Evolutionary conservation across 2,329 filamentous ascomycete genomes (phyloP).

Genomic region (Cladosporium sp.): DNA sequence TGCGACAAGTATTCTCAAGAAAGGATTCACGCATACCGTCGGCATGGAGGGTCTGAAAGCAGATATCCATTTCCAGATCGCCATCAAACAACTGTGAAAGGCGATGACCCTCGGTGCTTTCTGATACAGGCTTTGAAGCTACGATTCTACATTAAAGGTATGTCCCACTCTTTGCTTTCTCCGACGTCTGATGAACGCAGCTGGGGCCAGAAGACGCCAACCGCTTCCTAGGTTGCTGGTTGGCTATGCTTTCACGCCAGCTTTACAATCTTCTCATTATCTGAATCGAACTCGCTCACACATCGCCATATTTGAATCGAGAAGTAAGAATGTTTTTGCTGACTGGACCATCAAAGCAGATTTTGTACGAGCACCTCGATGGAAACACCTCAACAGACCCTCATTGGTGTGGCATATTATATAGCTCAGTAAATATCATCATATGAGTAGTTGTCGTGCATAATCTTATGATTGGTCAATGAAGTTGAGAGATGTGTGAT

Average conservation of each 20-base stretch:
- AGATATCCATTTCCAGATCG: conserved; percentile 30
- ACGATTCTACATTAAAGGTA: too few species aligned
- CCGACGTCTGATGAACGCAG: conserved; percentile 31
- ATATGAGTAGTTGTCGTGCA: too few species aligned
- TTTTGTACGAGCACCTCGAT: not conserved
- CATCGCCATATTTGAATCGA: not conserved
- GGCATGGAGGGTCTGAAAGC: conserved; percentile 28
- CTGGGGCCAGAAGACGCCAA: conserved; percentile 39
- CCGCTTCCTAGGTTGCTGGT: conserved; percentile 29
- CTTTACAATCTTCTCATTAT: conserved; percentile 36
- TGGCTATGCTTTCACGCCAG: conserved; percentile 38
- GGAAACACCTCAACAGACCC: not conserved
- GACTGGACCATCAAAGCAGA: not conserved
- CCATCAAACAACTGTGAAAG: conserved; percentile 20
- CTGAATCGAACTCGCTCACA: not conserved
- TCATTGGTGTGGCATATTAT: too few species aligned
- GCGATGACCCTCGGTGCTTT: too few species aligned
- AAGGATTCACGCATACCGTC: conserved; percentile 28
- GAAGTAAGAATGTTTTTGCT: not conserved
- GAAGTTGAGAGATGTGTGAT: too few species aligned
- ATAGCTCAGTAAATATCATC: too few species aligned
- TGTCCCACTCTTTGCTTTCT: too few species aligned
- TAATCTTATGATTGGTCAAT: too few species aligned
- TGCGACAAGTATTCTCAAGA: conserved; percentile 27
- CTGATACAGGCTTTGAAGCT: too few species aligned